Base-by-base conservation (phyloP, 2,329 filamentous ascomycete species). In the Exophiala lecanii-corni region DNA sequence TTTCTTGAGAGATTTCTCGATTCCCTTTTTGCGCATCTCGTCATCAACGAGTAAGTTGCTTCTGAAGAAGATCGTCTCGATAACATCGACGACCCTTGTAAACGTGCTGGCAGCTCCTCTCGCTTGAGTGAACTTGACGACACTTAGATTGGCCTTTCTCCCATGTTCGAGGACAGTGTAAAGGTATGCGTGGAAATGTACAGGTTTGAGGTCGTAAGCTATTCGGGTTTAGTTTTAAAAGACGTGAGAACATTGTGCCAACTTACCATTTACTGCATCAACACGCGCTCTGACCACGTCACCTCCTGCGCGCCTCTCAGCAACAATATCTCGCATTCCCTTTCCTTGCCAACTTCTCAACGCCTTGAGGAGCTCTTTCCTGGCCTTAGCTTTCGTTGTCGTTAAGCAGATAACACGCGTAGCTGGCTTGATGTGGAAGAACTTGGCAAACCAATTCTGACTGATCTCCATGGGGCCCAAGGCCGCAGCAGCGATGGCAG, bases 41-140 rank as follows among this genome's bases (percentile, higher is more conserved):
- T 88, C 85, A 26, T 76, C 69, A 18, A 95, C 79, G 20, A 94
- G 66, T 55, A 89, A 68, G 18, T 74, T 73, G 19, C 82, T 78
- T 47, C 71, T 71, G 51, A 72, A 73, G 61, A 94, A 80, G 12
- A 87, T 76, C 15, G 76, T 72, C 53, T 82, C 76, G 55, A 96
- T 73, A 2, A 84, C 84, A 46, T 89, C 84, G 18, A 94, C 78
- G 7, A 95, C 85, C 59, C 80, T 82, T 61, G 87, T 78, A 68
- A 97, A 94, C 55, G 85, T 92, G 57, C 84, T 92, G 26, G 87
- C 89, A 2, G 91, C 89, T n/a, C 91, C 92, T 45, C 82, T 82
- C 59, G 92, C 88, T 59, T 96, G 89, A 1, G 86, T 91, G 62
- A 96, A 87, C 25, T 87, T 83, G 20, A 86, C 80, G 52, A 96